A percentile compares a stretch with the other conserved stretches of the same genome.
phyloP scores from a whole-genome alignment of 2,329 filamentous ascomycete genomes.

The Polytolypa hystricis region DNA sequence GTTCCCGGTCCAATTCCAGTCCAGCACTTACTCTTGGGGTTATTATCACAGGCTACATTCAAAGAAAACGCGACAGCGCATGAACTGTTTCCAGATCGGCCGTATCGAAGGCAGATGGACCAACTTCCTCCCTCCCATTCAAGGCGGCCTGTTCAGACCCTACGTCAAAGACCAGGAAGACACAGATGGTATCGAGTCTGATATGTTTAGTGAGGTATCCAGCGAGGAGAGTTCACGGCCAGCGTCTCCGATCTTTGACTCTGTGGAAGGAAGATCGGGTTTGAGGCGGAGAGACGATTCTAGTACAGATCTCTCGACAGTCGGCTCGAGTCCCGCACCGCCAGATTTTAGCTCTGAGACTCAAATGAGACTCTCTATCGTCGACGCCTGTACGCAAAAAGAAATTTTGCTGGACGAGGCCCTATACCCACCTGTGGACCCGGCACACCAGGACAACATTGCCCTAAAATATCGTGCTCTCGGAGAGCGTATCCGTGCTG shows the following conservation, averaged over 20 bases:
- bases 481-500: constrained; percentile 57
- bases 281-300: constrained; percentile 23
- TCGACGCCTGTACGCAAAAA: constrained; percentile 61
- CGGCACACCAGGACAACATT: constrained; percentile 61
- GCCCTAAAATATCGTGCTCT: constrained; percentile 68
- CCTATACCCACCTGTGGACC: constrained; percentile 69
- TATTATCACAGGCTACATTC: constrained; percentile 61
- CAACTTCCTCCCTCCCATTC: constrained; percentile 84
- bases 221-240: constrained; percentile 45
- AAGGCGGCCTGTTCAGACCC: constrained; percentile 65
- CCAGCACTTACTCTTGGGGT: constrained; percentile 10
- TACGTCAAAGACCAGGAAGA: constrained; percentile 35
- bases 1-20: not conserved
- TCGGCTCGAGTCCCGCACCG: not conserved
- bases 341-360: constrained; percentile 9
- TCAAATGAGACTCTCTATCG: constrained; percentile 44
- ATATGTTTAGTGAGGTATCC: constrained; percentile 19
- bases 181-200: constrained; percentile 24
- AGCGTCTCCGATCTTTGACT: constrained; percentile 49
- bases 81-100: constrained; percentile 75
- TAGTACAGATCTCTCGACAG: not conserved
- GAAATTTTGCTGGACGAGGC: constrained; percentile 64
- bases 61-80: constrained; percentile 57
- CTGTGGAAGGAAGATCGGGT: constrained; percentile 30
- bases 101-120: constrained; percentile 67